phyloP scores from a whole-genome alignment of 164 flowering plant species.

The Stephania yunnanensis region DNA sequence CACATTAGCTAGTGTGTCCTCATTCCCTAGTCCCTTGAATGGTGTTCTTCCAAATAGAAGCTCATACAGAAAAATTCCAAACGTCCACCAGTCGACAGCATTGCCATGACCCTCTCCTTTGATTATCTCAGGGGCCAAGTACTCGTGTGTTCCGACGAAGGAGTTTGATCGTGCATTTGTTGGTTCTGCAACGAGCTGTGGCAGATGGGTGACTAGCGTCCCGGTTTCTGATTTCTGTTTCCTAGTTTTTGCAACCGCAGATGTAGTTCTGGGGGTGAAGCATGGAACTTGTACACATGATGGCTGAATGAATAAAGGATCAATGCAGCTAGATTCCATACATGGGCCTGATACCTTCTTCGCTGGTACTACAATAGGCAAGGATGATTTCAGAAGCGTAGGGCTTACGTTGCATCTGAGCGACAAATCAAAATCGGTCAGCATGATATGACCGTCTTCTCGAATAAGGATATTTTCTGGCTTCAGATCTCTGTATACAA shows the following conservation, averaged over 20 bases:
- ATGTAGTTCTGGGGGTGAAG: constrained; percentile 52
- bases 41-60: constrained; percentile 77
- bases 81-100: constrained; percentile 95
- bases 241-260: constrained; percentile 40
- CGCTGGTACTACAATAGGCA: constrained; percentile 29
- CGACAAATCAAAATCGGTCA: constrained; percentile 81
- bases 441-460: constrained; percentile 94
- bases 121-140: constrained; percentile 86
- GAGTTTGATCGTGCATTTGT: constrained; percentile 81
- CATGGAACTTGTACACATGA: constrained; percentile 67
- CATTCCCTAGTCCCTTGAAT: constrained; percentile 65
- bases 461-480: constrained; percentile 86
- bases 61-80: constrained; percentile 77
- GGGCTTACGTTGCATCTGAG: constrained; percentile 66
- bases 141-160: constrained; percentile 90
- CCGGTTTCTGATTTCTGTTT: constrained; percentile 42
- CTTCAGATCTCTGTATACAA: constrained; percentile 83
- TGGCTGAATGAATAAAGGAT: constrained; percentile 77
- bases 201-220: constrained; percentile 42
- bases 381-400: constrained; percentile 42
- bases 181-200: constrained; percentile 89
- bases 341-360: constrained; percentile 45
- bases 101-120: constrained; percentile 86
- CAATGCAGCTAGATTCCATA: constrained; percentile 60
- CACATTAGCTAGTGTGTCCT: constrained; percentile 67